These are phyloP conservation scores for Jaenimonas drosophilae DNA, from an alignment of 208 protist genomes.

Conservation along the genomic window DNA sequence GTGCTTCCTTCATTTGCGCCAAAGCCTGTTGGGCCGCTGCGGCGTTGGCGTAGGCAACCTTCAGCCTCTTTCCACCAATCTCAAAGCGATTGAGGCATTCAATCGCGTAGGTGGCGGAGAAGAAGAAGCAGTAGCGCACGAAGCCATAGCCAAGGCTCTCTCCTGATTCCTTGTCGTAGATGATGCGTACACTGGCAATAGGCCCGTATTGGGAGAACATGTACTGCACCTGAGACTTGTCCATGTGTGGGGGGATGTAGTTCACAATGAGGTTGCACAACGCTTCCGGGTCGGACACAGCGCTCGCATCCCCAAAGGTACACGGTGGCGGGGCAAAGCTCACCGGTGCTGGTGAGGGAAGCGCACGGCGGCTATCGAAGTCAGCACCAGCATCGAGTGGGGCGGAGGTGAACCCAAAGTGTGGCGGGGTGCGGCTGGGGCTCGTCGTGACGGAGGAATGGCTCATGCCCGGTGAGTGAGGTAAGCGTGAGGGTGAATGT, in stretches of 20 bases:
- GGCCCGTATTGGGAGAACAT: constrained; percentile 78
- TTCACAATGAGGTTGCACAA: constrained; percentile 84
- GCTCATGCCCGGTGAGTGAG: too few relatives aligned
- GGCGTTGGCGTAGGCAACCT: constrained; percentile 76
- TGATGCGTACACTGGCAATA: constrained; percentile 83
- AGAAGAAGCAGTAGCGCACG: constrained; percentile 71
- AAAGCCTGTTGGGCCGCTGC: constrained; percentile 49
- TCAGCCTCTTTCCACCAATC: constrained; percentile 74
- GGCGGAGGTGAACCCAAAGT: too few relatives aligned
- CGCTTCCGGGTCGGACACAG: constrained; percentile 54
- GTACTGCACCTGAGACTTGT: constrained; percentile 48
- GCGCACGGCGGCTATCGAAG: too few relatives aligned
- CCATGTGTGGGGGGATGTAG: constrained; percentile 75
- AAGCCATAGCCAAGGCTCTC: constrained; percentile 87
- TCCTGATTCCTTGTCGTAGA: constrained; percentile 69
- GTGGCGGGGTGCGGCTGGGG: too few relatives aligned
- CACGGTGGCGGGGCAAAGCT: too few relatives aligned
- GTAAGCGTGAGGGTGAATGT: too few relatives aligned
- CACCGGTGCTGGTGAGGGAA: too few relatives aligned
- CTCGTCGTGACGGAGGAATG: too few relatives aligned
- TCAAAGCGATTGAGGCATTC: constrained; percentile 69
- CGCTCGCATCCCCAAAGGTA: too few relatives aligned
- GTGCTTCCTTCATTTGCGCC: constrained; percentile 21
- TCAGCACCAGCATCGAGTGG: too few relatives aligned
- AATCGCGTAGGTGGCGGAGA: constrained; percentile 77